These are phyloP conservation scores for Trichoderma lentiforme DNA, from an alignment of 2,329 filamentous ascomycete species.

Conservation along the genomic window DNA sequence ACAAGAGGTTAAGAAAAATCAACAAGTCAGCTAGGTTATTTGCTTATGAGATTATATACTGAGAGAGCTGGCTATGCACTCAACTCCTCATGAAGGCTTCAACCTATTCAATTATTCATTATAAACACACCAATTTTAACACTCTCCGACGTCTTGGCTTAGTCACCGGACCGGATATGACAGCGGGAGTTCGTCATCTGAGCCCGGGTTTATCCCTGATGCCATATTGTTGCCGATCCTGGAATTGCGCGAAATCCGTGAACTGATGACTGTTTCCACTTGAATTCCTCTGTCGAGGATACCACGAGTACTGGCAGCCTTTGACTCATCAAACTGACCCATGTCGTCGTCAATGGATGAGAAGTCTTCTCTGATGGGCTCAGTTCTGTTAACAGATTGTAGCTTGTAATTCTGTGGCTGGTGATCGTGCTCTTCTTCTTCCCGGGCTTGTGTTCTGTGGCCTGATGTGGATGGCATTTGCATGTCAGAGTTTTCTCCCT, in stretches of 20 bases:
- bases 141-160: neutral
- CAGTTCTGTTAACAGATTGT: neutral
- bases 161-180: conserved; percentile 12
- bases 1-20: neutral
- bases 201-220: neutral
- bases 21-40: neutral
- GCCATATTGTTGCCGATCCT: neutral
- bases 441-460: neutral
- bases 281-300: neutral
- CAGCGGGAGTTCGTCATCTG: conserved; percentile 2
- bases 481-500: neutral
- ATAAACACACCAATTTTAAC: neutral
- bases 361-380: neutral
- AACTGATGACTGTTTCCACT: conserved; percentile 5
- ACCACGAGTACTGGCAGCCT: neutral
- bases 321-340: neutral
- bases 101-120: neutral
- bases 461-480: neutral
- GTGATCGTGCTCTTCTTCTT: neutral
- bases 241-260: neutral
- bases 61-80: neutral
- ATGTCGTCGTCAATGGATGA: conserved; percentile 9
- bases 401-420: neutral
- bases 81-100: neutral
- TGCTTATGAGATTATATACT: neutral